phyloP scores from a whole-genome alignment of 768 basidiomycete genomes.

The Podaxis carcinomalis region DNA sequence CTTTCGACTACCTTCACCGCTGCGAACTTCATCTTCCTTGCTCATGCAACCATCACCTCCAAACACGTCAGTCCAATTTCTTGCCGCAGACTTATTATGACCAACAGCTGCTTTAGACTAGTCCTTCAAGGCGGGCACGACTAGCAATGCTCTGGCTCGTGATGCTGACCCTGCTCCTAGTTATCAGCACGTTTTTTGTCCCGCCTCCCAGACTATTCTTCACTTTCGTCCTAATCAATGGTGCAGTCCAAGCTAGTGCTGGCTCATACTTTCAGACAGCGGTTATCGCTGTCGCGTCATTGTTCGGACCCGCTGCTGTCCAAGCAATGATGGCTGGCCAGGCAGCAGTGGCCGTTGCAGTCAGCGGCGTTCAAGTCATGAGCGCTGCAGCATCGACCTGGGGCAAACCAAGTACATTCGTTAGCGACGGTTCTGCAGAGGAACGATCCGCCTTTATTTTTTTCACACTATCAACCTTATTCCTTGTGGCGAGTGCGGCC shows the following conservation, averaged over 20 bases:
- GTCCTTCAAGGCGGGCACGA: conserved; percentile 56
- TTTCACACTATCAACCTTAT: conserved; percentile 66
- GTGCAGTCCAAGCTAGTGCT: conserved; percentile 51
- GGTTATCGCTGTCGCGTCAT: conserved; percentile 73
- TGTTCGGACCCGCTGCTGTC: conserved; percentile 71
- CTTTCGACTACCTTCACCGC: conserved; percentile 60
- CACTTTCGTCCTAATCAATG: conserved; percentile 59
- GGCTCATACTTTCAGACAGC: conserved; percentile 78
- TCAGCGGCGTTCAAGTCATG: conserved; percentile 72
- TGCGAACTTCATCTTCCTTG: conserved; percentile 65
- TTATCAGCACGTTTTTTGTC: conserved; percentile 60
- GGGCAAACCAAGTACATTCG: conserved; percentile 31
- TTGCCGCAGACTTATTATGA: background rate
- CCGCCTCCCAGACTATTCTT: conserved; percentile 56
- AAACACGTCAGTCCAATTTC: conserved; percentile 50
- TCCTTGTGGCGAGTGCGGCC: conserved; percentile 49
- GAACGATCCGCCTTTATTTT: conserved; percentile 70
- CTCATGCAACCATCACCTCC: conserved; percentile 66
- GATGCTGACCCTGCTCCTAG: conserved; percentile 53
- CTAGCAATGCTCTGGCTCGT: conserved; percentile 46
- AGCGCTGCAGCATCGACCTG: conserved; percentile 58
- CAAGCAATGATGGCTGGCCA: conserved; percentile 81
- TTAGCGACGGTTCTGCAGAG: conserved; percentile 48
- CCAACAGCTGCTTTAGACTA: conserved; percentile 36
- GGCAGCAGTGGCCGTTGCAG: conserved; percentile 78